These are phyloP conservation scores for Bryoglossum gracile DNA, from an alignment of 495 filamentous ascomycete species.

Conservation along the genomic window DNA sequence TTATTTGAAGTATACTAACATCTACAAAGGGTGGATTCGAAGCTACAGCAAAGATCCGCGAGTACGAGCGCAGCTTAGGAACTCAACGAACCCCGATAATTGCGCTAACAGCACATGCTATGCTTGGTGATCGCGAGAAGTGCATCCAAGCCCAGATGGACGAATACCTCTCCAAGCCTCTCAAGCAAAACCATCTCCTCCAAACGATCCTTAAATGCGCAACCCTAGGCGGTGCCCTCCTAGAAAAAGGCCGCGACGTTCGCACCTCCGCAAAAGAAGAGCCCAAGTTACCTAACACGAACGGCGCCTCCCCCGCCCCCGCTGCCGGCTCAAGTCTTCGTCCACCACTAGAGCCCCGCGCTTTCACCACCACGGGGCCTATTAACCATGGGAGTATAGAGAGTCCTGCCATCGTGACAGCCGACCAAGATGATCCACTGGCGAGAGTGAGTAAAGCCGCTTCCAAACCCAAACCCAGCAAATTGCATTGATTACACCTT, in stretches of 20 bases:
- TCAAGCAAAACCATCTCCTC: conserved; percentile 97
- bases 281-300: conserved; percentile 23
- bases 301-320: conserved; percentile 3
- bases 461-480: not conserved
- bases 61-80: conserved; percentile 75
- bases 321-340: not conserved
- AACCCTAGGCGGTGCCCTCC: conserved; percentile 80
- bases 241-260: conserved; percentile 62
- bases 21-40: conserved; percentile 78
- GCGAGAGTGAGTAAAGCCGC: conserved; percentile 55
- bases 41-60: conserved; percentile 92
- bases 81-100: conserved; percentile 88
- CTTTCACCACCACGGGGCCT: conserved; percentile 57
- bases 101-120: conserved; percentile 94
- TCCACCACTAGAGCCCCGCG: conserved; percentile 42
- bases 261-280: conserved; percentile 50
- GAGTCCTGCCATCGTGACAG: conserved; percentile 54
- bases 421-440: conserved; percentile 59
- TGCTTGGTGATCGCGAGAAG: conserved; percentile 98
- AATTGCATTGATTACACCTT: too few relatives aligned
- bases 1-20: conserved; percentile 6
- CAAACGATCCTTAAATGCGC: conserved; percentile 96
- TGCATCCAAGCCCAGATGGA: conserved; percentile 99
- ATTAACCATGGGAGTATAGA: conserved; percentile 43
- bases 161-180: conserved; percentile 95